Conservation (phyloP, 441 rosid species). For the Gossypium schwendimanii region DNA sequence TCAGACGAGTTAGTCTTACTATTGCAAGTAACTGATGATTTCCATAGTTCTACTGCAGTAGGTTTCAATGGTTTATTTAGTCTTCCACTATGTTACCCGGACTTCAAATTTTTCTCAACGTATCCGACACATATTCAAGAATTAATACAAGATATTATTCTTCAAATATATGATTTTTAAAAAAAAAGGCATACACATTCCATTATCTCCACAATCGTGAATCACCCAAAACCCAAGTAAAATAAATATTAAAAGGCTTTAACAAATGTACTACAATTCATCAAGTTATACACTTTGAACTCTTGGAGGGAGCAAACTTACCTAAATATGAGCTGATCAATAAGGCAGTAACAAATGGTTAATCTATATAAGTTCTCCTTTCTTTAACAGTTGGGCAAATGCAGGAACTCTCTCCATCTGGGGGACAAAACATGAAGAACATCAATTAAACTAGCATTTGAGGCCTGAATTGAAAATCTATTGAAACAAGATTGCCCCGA, state of each 20-base stretch:
- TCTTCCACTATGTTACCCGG: neutral
- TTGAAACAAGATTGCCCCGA: neutral
- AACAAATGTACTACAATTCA: neutral
- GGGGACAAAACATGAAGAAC: neutral
- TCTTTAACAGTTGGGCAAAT: neutral
- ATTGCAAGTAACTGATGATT: neutral
- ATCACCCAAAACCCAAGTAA: neutral
- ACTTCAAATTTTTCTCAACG: neutral
- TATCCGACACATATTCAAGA: neutral
- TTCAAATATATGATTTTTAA: neutral
- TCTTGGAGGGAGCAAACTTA: neutral
- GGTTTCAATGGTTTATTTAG: neutral
- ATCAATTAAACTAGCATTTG: neutral
- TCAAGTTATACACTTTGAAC: neutral
- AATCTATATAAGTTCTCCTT: neutral
- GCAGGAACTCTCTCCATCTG: neutral
- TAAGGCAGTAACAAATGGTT: neutral
- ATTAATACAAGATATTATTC: neutral
- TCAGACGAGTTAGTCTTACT: neutral
- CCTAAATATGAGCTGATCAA: neutral
- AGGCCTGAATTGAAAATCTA: neutral
- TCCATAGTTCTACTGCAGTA: neutral
- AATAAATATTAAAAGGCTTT: neutral
- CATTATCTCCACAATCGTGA: neutral
- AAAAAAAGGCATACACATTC: neutral